Percentiles rank a stretch among this genome's conserved stretches.
Conservation (phyloP, 208 protist species). For the Acanthamoeba castellanii region DNA sequence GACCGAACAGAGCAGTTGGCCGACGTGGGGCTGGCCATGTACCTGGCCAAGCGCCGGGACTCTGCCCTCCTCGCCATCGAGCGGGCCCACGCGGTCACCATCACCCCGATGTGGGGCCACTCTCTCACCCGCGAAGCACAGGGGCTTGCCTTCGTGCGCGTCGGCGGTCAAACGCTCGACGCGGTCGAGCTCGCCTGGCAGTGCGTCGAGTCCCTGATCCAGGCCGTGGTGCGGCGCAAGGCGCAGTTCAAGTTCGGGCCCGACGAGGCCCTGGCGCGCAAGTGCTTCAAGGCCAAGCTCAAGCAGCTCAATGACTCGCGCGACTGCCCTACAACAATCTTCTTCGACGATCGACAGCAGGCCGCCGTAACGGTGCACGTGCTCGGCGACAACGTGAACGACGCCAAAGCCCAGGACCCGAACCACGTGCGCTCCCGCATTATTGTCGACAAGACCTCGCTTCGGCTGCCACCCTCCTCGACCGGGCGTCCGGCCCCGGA, state of each 20-base stretch:
- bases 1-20: neutral
- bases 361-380: neutral
- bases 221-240: neutral
- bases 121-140: neutral
- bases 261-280: neutral
- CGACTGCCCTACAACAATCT: neutral
- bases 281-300: neutral
- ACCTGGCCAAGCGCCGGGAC: neutral
- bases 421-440: neutral
- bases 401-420: neutral
- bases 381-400: neutral
- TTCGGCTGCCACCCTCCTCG: neutral
- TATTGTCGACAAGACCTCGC: neutral
- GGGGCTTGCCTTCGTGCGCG: neutral
- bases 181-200: neutral
- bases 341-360: neutral
- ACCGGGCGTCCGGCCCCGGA: no score
- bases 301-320: neutral
- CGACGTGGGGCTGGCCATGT: neutral
- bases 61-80: neutral
- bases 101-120: neutral
- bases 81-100: neutral
- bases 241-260: neutral
- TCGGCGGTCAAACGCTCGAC: neutral
- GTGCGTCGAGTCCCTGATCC: neutral